These are phyloP conservation scores for Choanephora cucurbitarum DNA, from an alignment of 371 early-diverging fungal genomes.

Conservation along the genomic window DNA sequence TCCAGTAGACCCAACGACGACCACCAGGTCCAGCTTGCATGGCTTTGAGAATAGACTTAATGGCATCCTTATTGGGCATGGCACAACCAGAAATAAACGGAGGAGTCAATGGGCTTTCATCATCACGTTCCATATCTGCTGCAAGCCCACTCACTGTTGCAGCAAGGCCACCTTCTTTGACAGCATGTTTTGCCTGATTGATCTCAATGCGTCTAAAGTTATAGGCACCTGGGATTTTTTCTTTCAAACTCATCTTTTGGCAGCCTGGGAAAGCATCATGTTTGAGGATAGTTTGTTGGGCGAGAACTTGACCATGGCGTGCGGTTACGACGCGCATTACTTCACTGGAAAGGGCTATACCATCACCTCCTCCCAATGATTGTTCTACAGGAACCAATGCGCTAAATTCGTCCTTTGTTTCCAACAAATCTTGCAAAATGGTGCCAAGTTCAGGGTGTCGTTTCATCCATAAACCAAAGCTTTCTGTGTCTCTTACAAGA, in stretches of 20 bases:
- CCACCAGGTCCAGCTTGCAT: constrained; percentile 56
- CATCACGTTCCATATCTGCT: constrained; percentile 42
- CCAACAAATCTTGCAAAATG: constrained; percentile 53
- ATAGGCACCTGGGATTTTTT: constrained; percentile 69
- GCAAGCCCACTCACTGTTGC: constrained; percentile 51
- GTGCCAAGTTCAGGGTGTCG: constrained; percentile 63
- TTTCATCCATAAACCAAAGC: constrained; percentile 63
- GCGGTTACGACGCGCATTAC: constrained; percentile 61
- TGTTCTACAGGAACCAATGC: constrained; percentile 61
- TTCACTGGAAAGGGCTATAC: constrained; percentile 66
- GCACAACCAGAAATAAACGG: constrained; percentile 36
- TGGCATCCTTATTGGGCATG: constrained; percentile 64
- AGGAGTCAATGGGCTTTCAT: constrained; percentile 14
- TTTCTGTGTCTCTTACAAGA: constrained; percentile 43
- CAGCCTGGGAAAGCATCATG: constrained; percentile 75
- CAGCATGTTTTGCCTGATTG: constrained; percentile 40
- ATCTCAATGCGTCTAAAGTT: constrained; percentile 64
- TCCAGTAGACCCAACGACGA: constrained; percentile 56
- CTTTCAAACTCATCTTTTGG: constrained; percentile 66
- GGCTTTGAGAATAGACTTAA: constrained; percentile 42
- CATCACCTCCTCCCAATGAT: constrained; percentile 60
- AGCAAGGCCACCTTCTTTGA: constrained; percentile 48
- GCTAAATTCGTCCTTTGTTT: constrained; percentile 26
- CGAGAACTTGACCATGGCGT: constrained; percentile 65
- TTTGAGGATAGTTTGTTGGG: constrained; percentile 68